These are phyloP conservation scores for Arabidopsis lyrata DNA, from an alignment of 441 rosid genomes.

Conservation along the genomic window DNA sequence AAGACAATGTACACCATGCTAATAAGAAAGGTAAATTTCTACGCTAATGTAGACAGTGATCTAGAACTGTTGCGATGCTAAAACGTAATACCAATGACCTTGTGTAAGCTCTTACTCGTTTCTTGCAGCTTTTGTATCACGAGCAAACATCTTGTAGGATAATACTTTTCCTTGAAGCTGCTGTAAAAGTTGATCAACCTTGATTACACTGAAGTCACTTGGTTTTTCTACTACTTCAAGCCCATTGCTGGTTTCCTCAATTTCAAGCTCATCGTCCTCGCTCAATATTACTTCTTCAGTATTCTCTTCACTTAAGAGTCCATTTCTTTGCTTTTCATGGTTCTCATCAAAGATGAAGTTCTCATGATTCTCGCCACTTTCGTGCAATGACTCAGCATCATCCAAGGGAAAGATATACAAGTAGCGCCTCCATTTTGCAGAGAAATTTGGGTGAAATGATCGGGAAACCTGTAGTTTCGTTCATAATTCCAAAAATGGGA, in stretches of 20 bases:
- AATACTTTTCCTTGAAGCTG: slow-evolving; percentile 84
- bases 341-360: slow-evolving; percentile 40
- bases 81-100: not conserved
- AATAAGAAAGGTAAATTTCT: not conserved
- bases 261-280: slow-evolving; percentile 43
- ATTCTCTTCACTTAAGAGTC: slow-evolving; percentile 42
- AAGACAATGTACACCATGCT: slow-evolving; percentile 12
- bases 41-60: not conserved
- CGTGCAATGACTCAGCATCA: slow-evolving; percentile 48
- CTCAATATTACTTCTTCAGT: slow-evolving; percentile 17
- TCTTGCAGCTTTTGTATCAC: slow-evolving; percentile 96
- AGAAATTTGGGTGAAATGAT: slow-evolving; percentile 92
- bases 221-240: slow-evolving; percentile 58
- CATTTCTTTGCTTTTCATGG: slow-evolving; percentile 43
- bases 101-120: slow-evolving; percentile 66
- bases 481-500: not conserved
- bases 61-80: slow-evolving; percentile 6
- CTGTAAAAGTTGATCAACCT: slow-evolving; percentile 77
- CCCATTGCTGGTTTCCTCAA: slow-evolving; percentile 42
- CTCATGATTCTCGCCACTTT: slow-evolving; percentile 45
- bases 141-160: slow-evolving; percentile 92
- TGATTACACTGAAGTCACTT: slow-evolving; percentile 60
- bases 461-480: slow-evolving; percentile 74
- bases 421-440: slow-evolving; percentile 98
- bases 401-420: slow-evolving; percentile 85